Evolutionary conservation across 2,329 filamentous ascomycete genomes (phyloP).

Genomic region (Cucurbitaria berberidis): DNA sequence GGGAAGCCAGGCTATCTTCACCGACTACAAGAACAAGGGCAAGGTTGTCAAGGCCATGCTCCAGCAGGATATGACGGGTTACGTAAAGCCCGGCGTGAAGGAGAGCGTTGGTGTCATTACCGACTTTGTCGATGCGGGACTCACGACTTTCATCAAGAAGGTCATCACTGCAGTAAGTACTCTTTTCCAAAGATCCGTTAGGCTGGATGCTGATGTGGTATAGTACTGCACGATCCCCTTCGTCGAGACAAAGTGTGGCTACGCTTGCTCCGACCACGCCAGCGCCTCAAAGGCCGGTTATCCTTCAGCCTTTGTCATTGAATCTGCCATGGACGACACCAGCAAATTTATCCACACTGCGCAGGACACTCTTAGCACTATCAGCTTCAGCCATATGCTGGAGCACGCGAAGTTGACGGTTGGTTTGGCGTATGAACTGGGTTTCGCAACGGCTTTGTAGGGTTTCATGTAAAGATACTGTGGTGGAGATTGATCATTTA

Average conservation of each 20-base stretch:
- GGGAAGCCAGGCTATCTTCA: slow-evolving; percentile 87
- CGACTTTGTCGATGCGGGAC: slow-evolving; percentile 79
- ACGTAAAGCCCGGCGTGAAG: slow-evolving; percentile 74
- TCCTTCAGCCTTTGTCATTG: slow-evolving; percentile 75
- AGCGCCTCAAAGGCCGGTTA: slow-evolving; percentile 75
- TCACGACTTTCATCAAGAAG: slow-evolving; percentile 88
- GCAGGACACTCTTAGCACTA: slow-evolving; percentile 69
- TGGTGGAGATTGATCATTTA: too few relatives aligned
- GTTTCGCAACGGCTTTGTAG: slow-evolving; percentile 56
- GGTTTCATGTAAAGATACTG: neutral
- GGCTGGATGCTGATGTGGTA: neutral
- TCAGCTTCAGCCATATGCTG: slow-evolving; percentile 85
- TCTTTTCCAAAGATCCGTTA: neutral
- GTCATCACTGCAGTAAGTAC: slow-evolving; percentile 65
- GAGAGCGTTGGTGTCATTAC: slow-evolving; percentile 91
- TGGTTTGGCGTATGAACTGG: slow-evolving; percentile 80
- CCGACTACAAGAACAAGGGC: slow-evolving; percentile 72
- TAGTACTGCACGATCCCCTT: slow-evolving; percentile 86
- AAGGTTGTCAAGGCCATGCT: slow-evolving; percentile 91
- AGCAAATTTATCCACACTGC: slow-evolving; percentile 71
- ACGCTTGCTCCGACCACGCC: slow-evolving; percentile 78
- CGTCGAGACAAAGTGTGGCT: slow-evolving; percentile 84
- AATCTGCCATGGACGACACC: slow-evolving; percentile 66
- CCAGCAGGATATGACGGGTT: slow-evolving; percentile 93
- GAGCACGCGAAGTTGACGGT: slow-evolving; percentile 85